Base-by-base conservation (phyloP, 2,329 filamentous ascomycete genomes). In the Daldinia sp. region DNA sequence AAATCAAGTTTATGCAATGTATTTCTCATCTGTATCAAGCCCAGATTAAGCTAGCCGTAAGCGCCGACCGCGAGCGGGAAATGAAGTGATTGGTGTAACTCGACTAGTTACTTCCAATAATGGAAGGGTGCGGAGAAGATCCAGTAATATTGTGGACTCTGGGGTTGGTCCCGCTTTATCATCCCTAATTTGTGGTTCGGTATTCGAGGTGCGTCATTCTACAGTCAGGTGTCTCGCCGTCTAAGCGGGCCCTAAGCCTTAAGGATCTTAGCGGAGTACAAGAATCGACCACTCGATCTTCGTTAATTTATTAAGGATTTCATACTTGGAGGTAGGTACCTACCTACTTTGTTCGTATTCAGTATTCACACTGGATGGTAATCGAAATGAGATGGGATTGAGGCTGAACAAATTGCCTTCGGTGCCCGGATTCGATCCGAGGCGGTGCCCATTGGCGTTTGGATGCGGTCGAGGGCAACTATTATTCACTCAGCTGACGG, bases 321-420 rank as follows among this genome's bases (percentile, higher is more conserved):
- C n/a, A n/a, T n/a, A n/a, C n/a, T n/a, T n/a, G n/a, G n/a, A n/a
- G n/a, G n/a, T n/a, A n/a, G n/a, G n/a, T n/a, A n/a, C n/a, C n/a
- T n/a, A n/a, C n/a, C n/a, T n/a, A n/a, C n/a, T n/a, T n/a, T 37
- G 5, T 49, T 29, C 45, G 27, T 48, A 48, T 29, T 30, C 45
- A 48, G 11, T 32, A 37, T n/a, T 10, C 15, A 17, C 2, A 4
- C 15, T 25, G 23, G 4, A 27, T n/a, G 32, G 21, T 6, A 51
- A 51, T 35, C 34, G 27, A 43, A 50, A 35, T 17, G 11, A 37
- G n/a, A 51, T 37, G 15, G 25, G 32, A 52, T 45, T 34, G 59
- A 66, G 59, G 63, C 63, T 66, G 63, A 66, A 66, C 32, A 23
- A 37, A 17, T 61, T 43, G 52, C 62, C 58, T 53, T 64, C 61